Conservation (phyloP, 805 yeast species). For the Teunomyces panamensis region DNA sequence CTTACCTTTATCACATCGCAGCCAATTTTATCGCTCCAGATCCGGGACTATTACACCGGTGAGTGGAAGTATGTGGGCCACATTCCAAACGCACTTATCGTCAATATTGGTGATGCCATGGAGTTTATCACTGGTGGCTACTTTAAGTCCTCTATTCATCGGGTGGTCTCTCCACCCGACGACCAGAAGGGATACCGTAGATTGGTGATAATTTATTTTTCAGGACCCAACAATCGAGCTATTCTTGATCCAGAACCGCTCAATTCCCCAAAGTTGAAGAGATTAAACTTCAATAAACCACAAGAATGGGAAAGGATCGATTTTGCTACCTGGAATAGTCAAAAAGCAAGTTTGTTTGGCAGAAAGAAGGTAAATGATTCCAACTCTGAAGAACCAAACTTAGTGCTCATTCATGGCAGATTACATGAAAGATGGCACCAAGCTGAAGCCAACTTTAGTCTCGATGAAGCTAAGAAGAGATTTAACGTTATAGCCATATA, state of each 20-base stretch:
- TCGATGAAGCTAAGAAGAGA: slow-evolving; percentile 24
- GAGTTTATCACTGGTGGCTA: slow-evolving; percentile 30
- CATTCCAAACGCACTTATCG: slow-evolving; percentile 27
- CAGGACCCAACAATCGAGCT: slow-evolving; percentile 13
- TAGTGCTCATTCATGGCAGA: slow-evolving; percentile 37
- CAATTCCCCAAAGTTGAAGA: slow-evolving; percentile 9
- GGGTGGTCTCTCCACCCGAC: slow-evolving; percentile 14
- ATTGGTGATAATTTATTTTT: slow-evolving; percentile 13
- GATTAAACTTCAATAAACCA: slow-evolving; percentile 16
- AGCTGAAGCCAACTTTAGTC: slow-evolving; percentile 14
- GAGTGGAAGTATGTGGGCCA: slow-evolving; percentile 31
- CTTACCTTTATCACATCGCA: slow-evolving; percentile 31
- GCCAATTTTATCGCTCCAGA: slow-evolving; percentile 29
- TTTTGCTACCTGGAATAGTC: slow-evolving; percentile 33
- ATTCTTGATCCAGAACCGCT: slow-evolving; percentile 13
- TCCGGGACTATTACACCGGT: slow-evolving; percentile 28
- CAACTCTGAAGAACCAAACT: slow-evolving; percentile 35
- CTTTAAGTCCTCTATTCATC: slow-evolving; percentile 15
- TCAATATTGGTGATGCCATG: slow-evolving; percentile 29
- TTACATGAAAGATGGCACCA: slow-evolving; percentile 44
- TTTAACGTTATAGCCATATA: slow-evolving; percentile 1
- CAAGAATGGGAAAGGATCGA: slow-evolving; percentile 27
- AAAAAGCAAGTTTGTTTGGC: slow-evolving; percentile 46
- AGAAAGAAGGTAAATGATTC: slow-evolving; percentile 31
- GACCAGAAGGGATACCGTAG: slow-evolving; percentile 12